A percentile compares a stretch with the other conserved stretches of the same genome.
Evolutionary conservation across 768 basidiomycete species (phyloP).

Genomic region (Mycena vulgaris): DNA sequence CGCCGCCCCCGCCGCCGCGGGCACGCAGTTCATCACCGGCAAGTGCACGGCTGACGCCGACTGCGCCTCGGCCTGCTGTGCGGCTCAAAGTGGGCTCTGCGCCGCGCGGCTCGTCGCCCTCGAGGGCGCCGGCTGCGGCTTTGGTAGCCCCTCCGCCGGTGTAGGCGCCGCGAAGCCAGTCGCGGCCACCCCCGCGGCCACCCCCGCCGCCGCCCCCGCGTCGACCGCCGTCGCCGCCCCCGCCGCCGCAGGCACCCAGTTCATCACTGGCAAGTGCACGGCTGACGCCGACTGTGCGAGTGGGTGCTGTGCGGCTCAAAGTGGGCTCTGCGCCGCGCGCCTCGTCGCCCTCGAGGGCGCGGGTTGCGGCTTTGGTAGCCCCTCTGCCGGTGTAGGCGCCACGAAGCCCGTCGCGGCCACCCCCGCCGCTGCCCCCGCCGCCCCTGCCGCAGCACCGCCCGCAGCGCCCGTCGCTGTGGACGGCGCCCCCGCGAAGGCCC

Average conservation of each 20-base stretch:
- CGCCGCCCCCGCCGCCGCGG: neutral
- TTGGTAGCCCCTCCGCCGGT: neutral
- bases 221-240: neutral
- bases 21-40: conserved; percentile 26
- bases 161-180: neutral
- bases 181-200: neutral
- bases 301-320: conserved; percentile 8
- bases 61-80: conserved; percentile 19
- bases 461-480: neutral
- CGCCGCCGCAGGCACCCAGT: conserved; percentile 6
- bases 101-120: conserved; percentile 14
- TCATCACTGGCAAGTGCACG: conserved; percentile 14
- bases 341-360: conserved; percentile 22
- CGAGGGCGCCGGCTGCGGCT: conserved; percentile 13
- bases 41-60: neutral
- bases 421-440: neutral
- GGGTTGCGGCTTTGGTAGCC: conserved; percentile 10
- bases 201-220: neutral
- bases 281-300: conserved; percentile 12
- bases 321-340: conserved; percentile 8
- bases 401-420: neutral
- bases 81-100: neutral
- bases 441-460: neutral
- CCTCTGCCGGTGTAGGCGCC: neutral
- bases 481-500: neutral